Evolutionary conservation across 371 early-diverging fungal genomes (phyloP), one percentile per base, ranked within the genome.

Genomic region (Mucor piriformis): DNA sequence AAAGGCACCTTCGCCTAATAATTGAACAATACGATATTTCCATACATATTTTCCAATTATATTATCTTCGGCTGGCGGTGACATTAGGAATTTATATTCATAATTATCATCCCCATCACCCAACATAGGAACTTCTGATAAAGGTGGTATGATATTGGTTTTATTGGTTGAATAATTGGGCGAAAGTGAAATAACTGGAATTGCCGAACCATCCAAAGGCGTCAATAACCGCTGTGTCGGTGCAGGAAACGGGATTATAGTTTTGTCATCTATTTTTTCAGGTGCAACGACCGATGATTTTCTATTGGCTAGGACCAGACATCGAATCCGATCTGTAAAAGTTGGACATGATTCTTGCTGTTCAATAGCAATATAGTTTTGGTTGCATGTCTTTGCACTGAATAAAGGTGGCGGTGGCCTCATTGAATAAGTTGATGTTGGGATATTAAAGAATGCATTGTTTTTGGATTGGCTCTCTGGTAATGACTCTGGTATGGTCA

Each of bases 161-260:
- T 64, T 62, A 18, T 62, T 56, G 4, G 63, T 61, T 2, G 67
- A 42, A 33, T 65, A 72, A 1, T 63, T 64, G 6, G 70, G 68
- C 3, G 64, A 58, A 8, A 67, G 56, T 10, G 71, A 72, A 53
- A 77, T 49, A 13, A 77, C 56, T 20, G 77, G 77, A 44, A 77
- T 77, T 33, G 58, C 44, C 8, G 51, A 59, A n/a, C 8, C 27
- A 29, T 32, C 5, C n/a, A 29, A 8, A 27, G 47, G 3, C 20
- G 11, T 6, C 20, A 13, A 32, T 13, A 40, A 42, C 3, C 50
- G 50, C 18, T 59, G 50, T 29, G 61, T n/a, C 25, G 76, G 76
- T 35, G 71, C 73, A 23, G 76, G 76, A 18, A 76, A 53, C 23
- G 73, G 70, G 51, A 73, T 61, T 44, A 73, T 66, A 13, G 68